Percentiles rank a stretch among this genome's conserved stretches.
These are phyloP conservation scores for Pseudogymnoascus sp. DNA, from an alignment of 2,329 filamentous ascomycete genomes.

Conservation along the genomic window DNA sequence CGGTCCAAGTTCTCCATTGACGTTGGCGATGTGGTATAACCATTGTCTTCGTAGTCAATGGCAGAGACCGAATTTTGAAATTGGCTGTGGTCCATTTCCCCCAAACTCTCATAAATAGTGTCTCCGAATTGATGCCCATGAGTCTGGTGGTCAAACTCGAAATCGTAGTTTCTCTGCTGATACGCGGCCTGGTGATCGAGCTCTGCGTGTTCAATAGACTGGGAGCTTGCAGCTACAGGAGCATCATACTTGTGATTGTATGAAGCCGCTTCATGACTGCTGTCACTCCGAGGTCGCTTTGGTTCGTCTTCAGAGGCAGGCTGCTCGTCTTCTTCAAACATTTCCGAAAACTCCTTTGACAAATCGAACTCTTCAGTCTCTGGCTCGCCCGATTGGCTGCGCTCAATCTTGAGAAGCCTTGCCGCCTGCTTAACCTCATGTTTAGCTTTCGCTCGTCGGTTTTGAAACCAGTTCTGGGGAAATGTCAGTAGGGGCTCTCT, in stretches of 20 bases:
- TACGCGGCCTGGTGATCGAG: slow-evolving; percentile 1
- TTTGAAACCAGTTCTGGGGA: slow-evolving; percentile 59
- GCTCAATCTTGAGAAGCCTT: slow-evolving; percentile 36
- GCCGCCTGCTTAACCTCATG: slow-evolving; percentile 49
- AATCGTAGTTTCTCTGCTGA: not conserved
- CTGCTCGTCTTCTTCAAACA: slow-evolving; percentile 8
- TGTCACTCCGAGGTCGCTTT: not conserved
- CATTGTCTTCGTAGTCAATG: not conserved
- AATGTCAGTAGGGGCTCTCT: slow-evolving; percentile 25
- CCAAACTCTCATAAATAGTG: not conserved
- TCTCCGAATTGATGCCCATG: not conserved
- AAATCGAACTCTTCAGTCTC: slow-evolving; percentile 19
- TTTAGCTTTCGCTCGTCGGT: slow-evolving; percentile 51
- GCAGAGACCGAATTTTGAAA: not conserved
- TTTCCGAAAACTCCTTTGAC: slow-evolving; percentile 8
- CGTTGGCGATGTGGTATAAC: not conserved
- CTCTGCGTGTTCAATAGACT: not conserved
- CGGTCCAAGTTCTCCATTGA: not conserved
- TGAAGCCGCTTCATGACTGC: not conserved
- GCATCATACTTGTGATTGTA: slow-evolving; percentile 5
- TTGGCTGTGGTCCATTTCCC: not conserved
- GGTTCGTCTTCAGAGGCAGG: not conserved
- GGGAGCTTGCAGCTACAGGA: not conserved
- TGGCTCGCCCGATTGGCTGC: slow-evolving; percentile 32
- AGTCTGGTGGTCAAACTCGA: not conserved